Percentiles rank a stretch among this genome's conserved stretches.
Evolutionary conservation across 2,329 filamentous ascomycete genomes (phyloP).

Genomic region (Chaetomiaceae sp.): DNA sequence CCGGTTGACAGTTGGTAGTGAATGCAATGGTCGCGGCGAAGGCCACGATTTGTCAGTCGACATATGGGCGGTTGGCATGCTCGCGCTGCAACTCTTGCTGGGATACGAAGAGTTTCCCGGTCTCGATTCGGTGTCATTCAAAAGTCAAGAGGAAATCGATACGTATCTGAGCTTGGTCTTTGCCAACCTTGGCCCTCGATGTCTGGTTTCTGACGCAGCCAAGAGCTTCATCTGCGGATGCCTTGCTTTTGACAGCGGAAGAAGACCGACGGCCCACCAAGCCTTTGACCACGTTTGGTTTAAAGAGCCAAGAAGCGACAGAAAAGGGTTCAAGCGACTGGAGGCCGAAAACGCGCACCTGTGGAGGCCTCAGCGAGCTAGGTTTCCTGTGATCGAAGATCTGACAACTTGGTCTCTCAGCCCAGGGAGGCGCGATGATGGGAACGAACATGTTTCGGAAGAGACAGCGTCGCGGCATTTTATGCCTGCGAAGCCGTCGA

Average conservation of each 20-base stretch:
- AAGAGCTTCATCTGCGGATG: slow-evolving; percentile 34
- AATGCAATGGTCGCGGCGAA: slow-evolving; percentile 30
- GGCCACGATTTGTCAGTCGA: slow-evolving; percentile 40
- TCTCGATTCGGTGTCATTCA: slow-evolving; percentile 13
- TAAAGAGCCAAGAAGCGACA: slow-evolving; percentile 13
- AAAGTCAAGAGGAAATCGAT: slow-evolving; percentile 13
- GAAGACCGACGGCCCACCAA: slow-evolving; percentile 32
- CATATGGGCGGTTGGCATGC: slow-evolving; percentile 49
- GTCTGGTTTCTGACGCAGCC: slow-evolving; percentile 21
- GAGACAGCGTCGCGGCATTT: slow-evolving; percentile 7
- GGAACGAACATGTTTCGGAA: neutral
- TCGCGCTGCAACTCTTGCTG: slow-evolving; percentile 34
- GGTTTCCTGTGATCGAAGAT: slow-evolving; percentile 16
- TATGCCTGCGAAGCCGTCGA: neutral
- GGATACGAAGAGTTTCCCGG: slow-evolving; percentile 25
- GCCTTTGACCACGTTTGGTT: slow-evolving; percentile 37
- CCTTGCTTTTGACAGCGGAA: slow-evolving; percentile 29
- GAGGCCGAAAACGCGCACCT: slow-evolving; percentile 10
- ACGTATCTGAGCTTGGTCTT: slow-evolving; percentile 13
- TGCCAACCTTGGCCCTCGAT: slow-evolving; percentile 5
- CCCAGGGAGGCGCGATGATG: no score
- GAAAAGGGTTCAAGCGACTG: slow-evolving; percentile 13
- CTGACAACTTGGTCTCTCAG: neutral
- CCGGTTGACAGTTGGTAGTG: slow-evolving; percentile 34
- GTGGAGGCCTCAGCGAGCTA: slow-evolving; percentile 21